These are phyloP conservation scores for Penicillium paneum DNA, from an alignment of 2,329 filamentous ascomycete species.

Conservation along the genomic window DNA sequence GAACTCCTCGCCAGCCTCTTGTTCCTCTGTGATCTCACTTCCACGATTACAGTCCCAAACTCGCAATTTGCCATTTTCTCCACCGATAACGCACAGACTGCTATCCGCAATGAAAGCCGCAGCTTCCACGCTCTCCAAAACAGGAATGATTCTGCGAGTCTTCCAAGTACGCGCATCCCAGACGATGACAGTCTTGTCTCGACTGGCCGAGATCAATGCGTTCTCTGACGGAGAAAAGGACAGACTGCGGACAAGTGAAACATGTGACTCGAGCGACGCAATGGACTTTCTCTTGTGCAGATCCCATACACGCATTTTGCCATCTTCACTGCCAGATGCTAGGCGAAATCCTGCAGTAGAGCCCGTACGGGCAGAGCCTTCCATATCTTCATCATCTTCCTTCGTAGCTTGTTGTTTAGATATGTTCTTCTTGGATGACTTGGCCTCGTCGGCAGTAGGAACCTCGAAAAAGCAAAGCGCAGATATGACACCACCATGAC, in stretches of 20 bases:
- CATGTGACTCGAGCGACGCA: constrained; percentile 82
- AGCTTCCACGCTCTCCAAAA: constrained; percentile 79
- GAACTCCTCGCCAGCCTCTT: constrained; percentile 58
- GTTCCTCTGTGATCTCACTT: constrained; percentile 73
- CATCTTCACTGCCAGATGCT: constrained; percentile 90
- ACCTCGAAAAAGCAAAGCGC: constrained; percentile 89
- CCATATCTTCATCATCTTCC: constrained; percentile 42
- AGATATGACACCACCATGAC: constrained; percentile 86
- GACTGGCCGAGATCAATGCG: constrained; percentile 74
- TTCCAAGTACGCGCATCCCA: constrained; percentile 91
- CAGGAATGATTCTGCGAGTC: constrained; percentile 72
- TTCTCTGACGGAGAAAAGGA: constrained; percentile 76
- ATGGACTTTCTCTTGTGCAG: constrained; percentile 76
- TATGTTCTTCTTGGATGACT: constrained; percentile 47
- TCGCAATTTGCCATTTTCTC: constrained; percentile 75
- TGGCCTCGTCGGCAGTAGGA: constrained; percentile 44
- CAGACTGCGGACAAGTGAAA: constrained; percentile 85
- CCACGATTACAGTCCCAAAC: constrained; percentile 79
- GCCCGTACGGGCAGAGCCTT: constrained; percentile 44
- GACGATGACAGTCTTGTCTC: constrained; percentile 90
- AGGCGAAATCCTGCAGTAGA: constrained; percentile 67
- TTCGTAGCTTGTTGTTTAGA: constrained; percentile 34
- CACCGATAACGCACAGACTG: constrained; percentile 74
- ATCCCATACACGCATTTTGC: constrained; percentile 88
- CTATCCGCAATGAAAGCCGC: constrained; percentile 75